Conservation (phyloP, 805 yeast species). For the Kuraishia floccosa region DNA sequence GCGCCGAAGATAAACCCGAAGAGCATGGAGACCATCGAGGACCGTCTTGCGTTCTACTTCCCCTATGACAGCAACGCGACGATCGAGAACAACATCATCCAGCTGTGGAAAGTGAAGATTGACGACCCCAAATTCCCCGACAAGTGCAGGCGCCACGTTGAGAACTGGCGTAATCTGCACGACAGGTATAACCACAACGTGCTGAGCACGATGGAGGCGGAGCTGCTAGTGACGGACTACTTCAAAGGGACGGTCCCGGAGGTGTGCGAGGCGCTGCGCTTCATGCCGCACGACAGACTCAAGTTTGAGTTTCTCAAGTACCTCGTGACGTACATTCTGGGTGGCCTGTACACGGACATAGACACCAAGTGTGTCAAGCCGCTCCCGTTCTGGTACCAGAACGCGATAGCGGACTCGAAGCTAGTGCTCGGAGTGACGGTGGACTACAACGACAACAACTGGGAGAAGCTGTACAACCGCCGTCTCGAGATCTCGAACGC, state of each 20-base stretch:
- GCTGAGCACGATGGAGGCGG: constrained; percentile 12
- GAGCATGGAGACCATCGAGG: constrained; percentile 16
- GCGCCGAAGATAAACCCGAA: constrained; percentile 11
- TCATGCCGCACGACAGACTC: constrained; percentile 38
- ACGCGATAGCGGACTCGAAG: constrained; percentile 7
- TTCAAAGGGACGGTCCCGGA: constrained; percentile 30
- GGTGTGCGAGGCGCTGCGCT: constrained; percentile 34
- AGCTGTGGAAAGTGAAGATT: constrained; percentile 8
- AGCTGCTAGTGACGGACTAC: constrained; percentile 11
- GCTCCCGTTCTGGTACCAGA: constrained; percentile 16
- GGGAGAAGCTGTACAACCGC: constrained; percentile 20
- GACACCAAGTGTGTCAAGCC: constrained; percentile 48
- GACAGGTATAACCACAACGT: constrained; percentile 18
- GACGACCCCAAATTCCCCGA: constrained; percentile 16
- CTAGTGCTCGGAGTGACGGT: constrained; percentile 17
- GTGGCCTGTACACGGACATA: constrained; percentile 56
- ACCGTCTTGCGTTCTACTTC: constrained; percentile 15
- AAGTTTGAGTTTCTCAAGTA: constrained; percentile 46
- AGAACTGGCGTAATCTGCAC: constrained; percentile 20
- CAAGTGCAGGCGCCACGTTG: constrained; percentile 16
- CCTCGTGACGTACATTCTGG: constrained; percentile 35
- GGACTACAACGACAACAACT: constrained; percentile 18
- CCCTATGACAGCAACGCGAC: constrained; percentile 14
- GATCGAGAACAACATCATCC: constrained; percentile 18
- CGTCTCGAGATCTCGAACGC: constrained; percentile 16